A percentile compares a stretch with the other conserved stretches of the same genome.
These are phyloP conservation scores for Diaporthe citrichinensis DNA, from an alignment of 2,329 filamentous ascomycete genomes.

Conservation along the genomic window DNA sequence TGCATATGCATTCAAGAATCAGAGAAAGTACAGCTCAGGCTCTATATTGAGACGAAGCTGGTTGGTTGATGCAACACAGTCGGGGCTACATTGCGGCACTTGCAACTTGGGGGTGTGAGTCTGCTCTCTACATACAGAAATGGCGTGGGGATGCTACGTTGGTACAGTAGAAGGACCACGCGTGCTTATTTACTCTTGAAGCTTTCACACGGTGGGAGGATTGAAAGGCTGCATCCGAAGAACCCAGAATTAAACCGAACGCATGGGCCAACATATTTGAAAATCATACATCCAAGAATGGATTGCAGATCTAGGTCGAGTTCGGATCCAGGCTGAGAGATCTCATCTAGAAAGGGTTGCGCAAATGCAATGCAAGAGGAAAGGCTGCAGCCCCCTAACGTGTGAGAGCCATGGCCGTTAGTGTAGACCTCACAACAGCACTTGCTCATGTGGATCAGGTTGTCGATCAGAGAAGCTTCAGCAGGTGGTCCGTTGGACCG, in stretches of 20 bases:
- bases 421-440: background rate
- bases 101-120: background rate
- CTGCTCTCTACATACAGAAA: background rate
- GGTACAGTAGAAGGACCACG: background rate
- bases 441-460: background rate
- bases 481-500: background rate
- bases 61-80: background rate
- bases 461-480: background rate
- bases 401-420: too few species aligned
- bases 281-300: background rate
- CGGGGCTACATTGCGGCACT: background rate
- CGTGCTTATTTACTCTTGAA: background rate
- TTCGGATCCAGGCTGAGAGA: background rate
- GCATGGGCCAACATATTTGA: background rate
- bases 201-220: too few species aligned
- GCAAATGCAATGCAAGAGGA: too few species aligned
- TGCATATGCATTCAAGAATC: too few species aligned
- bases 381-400: background rate
- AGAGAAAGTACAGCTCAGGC: background rate
- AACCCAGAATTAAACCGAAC: background rate
- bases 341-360: background rate
- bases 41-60: background rate
- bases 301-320: background rate
- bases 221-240: background rate
- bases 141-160: too few species aligned